Percentiles rank a stretch among this genome's conserved stretches.
phyloP scores from a whole-genome alignment of 352 stramenopile genomes.

The Aphanomyces astaci region DNA sequence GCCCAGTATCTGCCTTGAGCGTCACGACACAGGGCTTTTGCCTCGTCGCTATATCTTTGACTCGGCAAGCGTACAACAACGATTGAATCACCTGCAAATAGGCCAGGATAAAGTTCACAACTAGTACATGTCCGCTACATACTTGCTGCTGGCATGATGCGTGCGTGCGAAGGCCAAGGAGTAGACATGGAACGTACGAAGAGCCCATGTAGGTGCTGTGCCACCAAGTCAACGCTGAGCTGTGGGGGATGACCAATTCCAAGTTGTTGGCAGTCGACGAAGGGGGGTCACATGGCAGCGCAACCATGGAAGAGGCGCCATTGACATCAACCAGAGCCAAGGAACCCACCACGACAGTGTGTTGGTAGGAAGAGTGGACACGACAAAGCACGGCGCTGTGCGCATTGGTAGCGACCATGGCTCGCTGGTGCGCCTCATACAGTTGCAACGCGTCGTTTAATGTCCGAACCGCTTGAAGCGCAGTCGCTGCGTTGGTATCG shows the following conservation, averaged over 20 bases:
- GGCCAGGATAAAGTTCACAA: slow-evolving; percentile 12
- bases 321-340: slow-evolving; percentile 4
- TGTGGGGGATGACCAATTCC: no score
- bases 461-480: not conserved
- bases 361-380: not conserved
- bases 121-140: not conserved
- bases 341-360: not conserved
- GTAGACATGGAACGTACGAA: slow-evolving; percentile 30
- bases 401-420: not conserved
- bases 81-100: slow-evolving; percentile 58
- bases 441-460: slow-evolving; percentile 5
- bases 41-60: slow-evolving; percentile 47
- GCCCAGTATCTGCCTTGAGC: not conserved
- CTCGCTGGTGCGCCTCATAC: not conserved
- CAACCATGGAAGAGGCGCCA: slow-evolving; percentile 11
- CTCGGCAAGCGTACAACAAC: slow-evolving; percentile 69
- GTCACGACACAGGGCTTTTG: not conserved
- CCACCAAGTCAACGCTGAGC: not conserved
- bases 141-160: slow-evolving; percentile 61
- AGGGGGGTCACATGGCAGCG: not conserved
- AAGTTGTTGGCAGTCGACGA: no score
- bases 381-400: not conserved
- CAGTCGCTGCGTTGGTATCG: not conserved
- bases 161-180: slow-evolving; percentile 54
- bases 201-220: not conserved